Evolutionary conservation across 2,329 filamentous ascomycete genomes (phyloP).

Genomic region (Neobulgaria alba): DNA sequence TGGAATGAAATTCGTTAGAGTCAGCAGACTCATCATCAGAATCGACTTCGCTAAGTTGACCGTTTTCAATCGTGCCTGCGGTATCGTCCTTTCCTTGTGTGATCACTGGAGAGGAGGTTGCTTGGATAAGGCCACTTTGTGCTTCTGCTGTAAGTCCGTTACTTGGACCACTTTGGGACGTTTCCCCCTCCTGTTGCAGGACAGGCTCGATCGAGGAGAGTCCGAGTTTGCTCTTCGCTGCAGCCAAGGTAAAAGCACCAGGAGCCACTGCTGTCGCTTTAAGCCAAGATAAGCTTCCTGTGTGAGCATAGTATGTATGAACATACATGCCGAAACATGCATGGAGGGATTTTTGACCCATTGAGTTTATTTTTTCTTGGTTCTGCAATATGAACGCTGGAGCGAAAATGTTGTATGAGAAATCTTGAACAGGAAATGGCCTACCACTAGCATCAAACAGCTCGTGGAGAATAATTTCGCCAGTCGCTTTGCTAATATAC

Average conservation of each 20-base stretch:
- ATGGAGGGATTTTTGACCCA: slow-evolving; percentile 1
- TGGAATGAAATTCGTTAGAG: background rate
- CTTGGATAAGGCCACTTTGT: background rate
- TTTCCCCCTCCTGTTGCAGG: background rate
- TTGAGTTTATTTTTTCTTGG: background rate
- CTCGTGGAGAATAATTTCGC: background rate
- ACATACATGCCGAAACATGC: background rate
- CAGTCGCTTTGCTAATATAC: background rate
- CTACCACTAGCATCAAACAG: slow-evolving; percentile 4
- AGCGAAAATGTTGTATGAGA: slow-evolving; percentile 10
- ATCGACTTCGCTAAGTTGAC: background rate
- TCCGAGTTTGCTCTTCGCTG: background rate
- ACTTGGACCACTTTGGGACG: background rate
- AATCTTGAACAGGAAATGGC: slow-evolving; percentile 9
- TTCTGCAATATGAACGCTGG: slow-evolving; percentile 8
- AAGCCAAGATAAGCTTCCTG: background rate
- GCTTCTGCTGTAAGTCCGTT: background rate
- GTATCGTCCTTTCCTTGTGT: background rate
- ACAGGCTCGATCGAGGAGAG: background rate
- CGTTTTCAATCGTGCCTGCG: background rate
- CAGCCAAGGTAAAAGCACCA: background rate
- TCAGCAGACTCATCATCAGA: background rate
- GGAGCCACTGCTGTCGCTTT: background rate
- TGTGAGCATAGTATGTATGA: background rate
- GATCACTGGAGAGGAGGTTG: too few relatives aligned